Evolutionary conservation across 192 early-diverging fungal genomes (phyloP).

Genomic region (Rhizophlyctis rosea): DNA sequence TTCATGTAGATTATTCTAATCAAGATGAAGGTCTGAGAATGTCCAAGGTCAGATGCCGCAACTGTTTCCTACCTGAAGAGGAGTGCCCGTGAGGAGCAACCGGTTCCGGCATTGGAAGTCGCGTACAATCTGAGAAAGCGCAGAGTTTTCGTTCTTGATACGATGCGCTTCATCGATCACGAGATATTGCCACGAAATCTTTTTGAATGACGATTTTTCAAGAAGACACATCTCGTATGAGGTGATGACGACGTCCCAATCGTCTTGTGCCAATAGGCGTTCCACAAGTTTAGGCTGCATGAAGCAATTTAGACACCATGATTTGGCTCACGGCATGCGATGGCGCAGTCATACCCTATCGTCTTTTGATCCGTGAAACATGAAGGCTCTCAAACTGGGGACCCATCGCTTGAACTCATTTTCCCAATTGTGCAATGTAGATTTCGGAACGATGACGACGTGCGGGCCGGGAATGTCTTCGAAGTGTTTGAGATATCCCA

Average conservation of each 20-base stretch:
- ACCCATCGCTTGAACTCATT: constrained; percentile 90
- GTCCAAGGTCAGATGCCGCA: neutral
- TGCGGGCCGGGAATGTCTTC: constrained; percentile 79
- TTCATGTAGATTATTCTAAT: constrained; percentile 94
- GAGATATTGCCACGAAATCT: constrained; percentile 73
- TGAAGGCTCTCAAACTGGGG: constrained; percentile 79
- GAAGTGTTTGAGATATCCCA: constrained; percentile 89
- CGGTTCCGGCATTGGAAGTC: constrained; percentile 83
- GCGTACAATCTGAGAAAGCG: constrained; percentile 91
- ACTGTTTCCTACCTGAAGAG: constrained; percentile 62
- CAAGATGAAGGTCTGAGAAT: neutral
- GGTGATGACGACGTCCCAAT: constrained; percentile 93
- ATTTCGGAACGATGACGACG: constrained; percentile 94
- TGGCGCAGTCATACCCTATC: constrained; percentile 58
- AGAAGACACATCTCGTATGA: constrained; percentile 95
- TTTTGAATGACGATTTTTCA: constrained; percentile 81
- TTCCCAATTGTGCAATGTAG: constrained; percentile 95
- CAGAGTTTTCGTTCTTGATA: constrained; percentile 92
- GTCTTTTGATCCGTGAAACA: constrained; percentile 89
- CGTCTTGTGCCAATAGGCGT: constrained; percentile 26
- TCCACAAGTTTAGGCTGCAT: constrained; percentile 7
- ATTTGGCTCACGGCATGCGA: neutral
- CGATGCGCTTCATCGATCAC: constrained; percentile 81
- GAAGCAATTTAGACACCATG: constrained; percentile 5
- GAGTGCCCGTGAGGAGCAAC: constrained; percentile 91